Percentiles rank a stretch among this genome's conserved stretches.
phyloP scores from a whole-genome alignment of 495 filamentous ascomycete genomes.

The Rhizodiscina lignyota region DNA sequence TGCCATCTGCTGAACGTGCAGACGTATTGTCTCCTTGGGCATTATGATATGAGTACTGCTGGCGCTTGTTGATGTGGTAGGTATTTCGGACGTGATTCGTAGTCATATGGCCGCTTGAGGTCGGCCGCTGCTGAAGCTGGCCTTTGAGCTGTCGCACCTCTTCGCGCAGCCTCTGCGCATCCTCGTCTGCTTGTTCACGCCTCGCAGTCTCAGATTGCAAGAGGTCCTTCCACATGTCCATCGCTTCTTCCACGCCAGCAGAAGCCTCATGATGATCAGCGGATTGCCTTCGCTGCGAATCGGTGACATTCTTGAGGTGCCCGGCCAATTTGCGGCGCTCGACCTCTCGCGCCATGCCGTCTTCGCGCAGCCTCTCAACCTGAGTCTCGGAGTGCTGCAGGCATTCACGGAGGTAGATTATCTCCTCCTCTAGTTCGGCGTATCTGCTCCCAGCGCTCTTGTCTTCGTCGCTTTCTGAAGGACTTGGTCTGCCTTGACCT shows the following conservation, averaged over 20 bases:
- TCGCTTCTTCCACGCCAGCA: slow-evolving; percentile 66
- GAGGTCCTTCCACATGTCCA: slow-evolving; percentile 88
- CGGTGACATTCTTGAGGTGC: slow-evolving; percentile 54
- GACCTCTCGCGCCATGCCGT: slow-evolving; percentile 55
- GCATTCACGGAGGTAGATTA: slow-evolving; percentile 64
- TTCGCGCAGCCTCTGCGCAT: slow-evolving; percentile 69
- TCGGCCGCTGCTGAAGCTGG: slow-evolving; percentile 25
- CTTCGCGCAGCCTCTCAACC: slow-evolving; percentile 64
- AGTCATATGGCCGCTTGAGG: slow-evolving; percentile 14
- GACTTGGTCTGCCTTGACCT: neutral
- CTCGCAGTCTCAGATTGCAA: slow-evolving; percentile 83
- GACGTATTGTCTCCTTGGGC: neutral
- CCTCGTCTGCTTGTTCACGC: slow-evolving; percentile 79
- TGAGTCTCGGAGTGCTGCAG: slow-evolving; percentile 68
- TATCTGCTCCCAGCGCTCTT: slow-evolving; percentile 43
- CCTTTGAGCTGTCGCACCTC: slow-evolving; percentile 62
- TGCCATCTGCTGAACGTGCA: neutral
- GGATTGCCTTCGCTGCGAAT: slow-evolving; percentile 39
- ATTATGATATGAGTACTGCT: too few relatives aligned
- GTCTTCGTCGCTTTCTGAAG: slow-evolving; percentile 24
- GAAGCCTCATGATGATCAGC: slow-evolving; percentile 37
- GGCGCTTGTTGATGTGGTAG: slow-evolving; percentile 42
- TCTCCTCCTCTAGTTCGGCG: slow-evolving; percentile 68
- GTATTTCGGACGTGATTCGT: slow-evolving; percentile 36
- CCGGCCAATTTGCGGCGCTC: slow-evolving; percentile 73